Evolutionary conservation across 2,329 filamentous ascomycete species (phyloP), one percentile per base, ranked within the genome.

Genomic region (Aspergillus costaricaensis): DNA sequence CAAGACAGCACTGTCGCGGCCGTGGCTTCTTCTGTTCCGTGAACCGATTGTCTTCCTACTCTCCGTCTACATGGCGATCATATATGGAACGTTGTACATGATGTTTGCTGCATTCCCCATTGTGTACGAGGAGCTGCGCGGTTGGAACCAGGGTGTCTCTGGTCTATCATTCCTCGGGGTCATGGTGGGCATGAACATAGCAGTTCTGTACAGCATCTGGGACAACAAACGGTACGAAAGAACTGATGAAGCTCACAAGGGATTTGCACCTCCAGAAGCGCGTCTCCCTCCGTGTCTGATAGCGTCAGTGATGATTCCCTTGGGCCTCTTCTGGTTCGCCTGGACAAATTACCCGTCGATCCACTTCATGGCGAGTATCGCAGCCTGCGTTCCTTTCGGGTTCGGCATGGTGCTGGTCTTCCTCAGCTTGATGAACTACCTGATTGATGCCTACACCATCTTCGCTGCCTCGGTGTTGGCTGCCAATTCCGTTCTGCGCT

Each of bases 301-400:
- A 1, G 49, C 25, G 10, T 32, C 49, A 0, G 36, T 52, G 9
- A 30, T 17, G 17, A 32, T 52, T 17, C 49, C 49, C 10, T 21
- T 52, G n/a, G 49, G 49, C 8, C 32, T 52, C 14, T 52, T 52
- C n/a, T 52, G 49, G 49, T 52, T 52, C 30, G 49, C 49, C n/a
- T 52, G 49, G 49, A 52, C 49, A 6, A 52, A 52, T 38, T 52
- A 32, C 10, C 49, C 49, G 4, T 32, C 25, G 12, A 52, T 52
- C 8, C 49, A 52, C 32, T 52, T 19, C n/a, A 36, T 52, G n/a
- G 49, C n/a, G 5, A 27, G 49, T 17, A 36, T 32, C n/a, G n/a
- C 27, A 2, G 49, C 21, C n/a, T 9, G 25, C n/a, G 49, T 52
- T n/a, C 27, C 27, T 5, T 52, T 52, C 17, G 49, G 49, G n/a